Percentiles rank a stretch among this genome's conserved stretches.
Conservation (phyloP, 2,329 filamentous ascomycete genomes). For the Verticillium dahliae region DNA sequence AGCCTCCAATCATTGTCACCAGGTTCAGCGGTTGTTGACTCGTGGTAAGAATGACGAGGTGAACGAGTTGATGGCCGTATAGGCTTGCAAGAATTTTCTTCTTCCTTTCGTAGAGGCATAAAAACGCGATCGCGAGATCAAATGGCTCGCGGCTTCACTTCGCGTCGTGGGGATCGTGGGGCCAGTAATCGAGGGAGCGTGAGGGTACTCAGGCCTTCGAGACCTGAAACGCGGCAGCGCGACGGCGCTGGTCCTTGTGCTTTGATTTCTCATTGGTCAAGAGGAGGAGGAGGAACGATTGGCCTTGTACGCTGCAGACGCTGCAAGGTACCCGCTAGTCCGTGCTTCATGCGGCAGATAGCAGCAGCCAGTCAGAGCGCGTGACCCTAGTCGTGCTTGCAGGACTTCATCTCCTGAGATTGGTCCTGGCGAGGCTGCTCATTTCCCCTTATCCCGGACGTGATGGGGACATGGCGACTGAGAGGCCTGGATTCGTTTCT, state of each 20-base stretch:
- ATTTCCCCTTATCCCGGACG: not conserved
- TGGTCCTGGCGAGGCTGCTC: not conserved
- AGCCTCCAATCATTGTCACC: not conserved
- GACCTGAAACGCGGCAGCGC: constrained; percentile 1
- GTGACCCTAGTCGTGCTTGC: not conserved
- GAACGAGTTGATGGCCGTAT: not conserved
- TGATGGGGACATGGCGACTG: not conserved
- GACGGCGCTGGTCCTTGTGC: not conserved
- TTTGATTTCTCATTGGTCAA: not conserved
- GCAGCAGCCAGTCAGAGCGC: not conserved
- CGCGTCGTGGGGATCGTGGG: not conserved
- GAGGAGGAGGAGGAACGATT: not conserved
- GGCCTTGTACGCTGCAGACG: not conserved
- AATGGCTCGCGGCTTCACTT: not conserved
- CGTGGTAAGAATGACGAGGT: not conserved
- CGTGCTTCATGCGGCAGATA: not conserved
- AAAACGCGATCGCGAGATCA: not conserved
- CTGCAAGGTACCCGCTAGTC: constrained; percentile 3
- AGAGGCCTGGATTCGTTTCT: not conserved
- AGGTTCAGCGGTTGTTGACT: not conserved
- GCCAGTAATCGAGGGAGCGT: not conserved
- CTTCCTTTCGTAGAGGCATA: too few relatives aligned
- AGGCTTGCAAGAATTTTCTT: not conserved
- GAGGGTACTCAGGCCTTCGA: not conserved
- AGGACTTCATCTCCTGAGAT: constrained; percentile 1